A percentile compares a stretch with the other conserved stretches of the same genome.
These are phyloP conservation scores for Podospora bellae-mahoneyi DNA, from an alignment of 495 filamentous ascomycete genomes.

Conservation along the genomic window DNA sequence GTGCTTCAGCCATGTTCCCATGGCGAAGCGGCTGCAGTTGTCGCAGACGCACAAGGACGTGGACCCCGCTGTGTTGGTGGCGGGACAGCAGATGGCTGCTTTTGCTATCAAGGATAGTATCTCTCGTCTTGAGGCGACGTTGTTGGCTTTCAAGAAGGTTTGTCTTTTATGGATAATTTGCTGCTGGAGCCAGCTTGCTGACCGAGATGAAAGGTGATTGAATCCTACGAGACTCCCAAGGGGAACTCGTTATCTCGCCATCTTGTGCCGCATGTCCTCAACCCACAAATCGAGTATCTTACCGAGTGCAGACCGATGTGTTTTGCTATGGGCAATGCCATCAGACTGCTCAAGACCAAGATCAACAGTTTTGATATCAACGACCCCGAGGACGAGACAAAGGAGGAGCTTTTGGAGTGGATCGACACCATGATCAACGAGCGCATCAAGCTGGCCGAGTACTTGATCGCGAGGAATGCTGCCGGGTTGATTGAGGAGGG, in stretches of 20 bases:
- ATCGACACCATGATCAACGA: slow-evolving; percentile 92
- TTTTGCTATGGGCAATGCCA: slow-evolving; percentile 92
- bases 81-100: slow-evolving; percentile 86
- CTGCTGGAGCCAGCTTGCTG: not conserved
- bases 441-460: slow-evolving; percentile 79
- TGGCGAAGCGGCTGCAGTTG: slow-evolving; percentile 67
- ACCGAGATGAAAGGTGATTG: slow-evolving; percentile 62
- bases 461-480: slow-evolving; percentile 75
- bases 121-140: slow-evolving; percentile 78
- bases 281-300: slow-evolving; percentile 91
- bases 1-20: slow-evolving; percentile 82
- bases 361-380: slow-evolving; percentile 84
- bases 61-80: slow-evolving; percentile 77
- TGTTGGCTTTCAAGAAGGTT: slow-evolving; percentile 86
- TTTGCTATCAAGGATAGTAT: slow-evolving; percentile 89
- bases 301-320: slow-evolving; percentile 88
- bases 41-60: slow-evolving; percentile 82
- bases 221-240: slow-evolving; percentile 83
- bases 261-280: slow-evolving; percentile 85
- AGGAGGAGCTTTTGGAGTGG: slow-evolving; percentile 66
- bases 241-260: slow-evolving; percentile 82
- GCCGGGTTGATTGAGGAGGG: slow-evolving; percentile 66
- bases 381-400: slow-evolving; percentile 71
- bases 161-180: slow-evolving; percentile 10
- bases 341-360: slow-evolving; percentile 85